Conservation (phyloP, 495 filamentous ascomycete genomes). For the Rhizodiscina lignyota region DNA sequence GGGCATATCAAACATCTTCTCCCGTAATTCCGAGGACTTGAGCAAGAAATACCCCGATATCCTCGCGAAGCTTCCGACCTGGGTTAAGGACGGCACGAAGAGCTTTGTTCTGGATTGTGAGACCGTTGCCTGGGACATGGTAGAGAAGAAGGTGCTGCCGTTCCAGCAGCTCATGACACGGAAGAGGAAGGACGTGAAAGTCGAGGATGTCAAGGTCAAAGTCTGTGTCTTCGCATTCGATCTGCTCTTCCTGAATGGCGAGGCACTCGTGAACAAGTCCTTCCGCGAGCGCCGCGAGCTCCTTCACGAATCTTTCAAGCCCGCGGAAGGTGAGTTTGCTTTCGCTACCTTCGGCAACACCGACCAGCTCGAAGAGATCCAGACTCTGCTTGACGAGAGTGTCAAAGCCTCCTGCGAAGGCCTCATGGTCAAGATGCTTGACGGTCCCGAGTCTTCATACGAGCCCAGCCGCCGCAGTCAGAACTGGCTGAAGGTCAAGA, state of each 20-base stretch:
- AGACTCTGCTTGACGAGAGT: conserved; percentile 75
- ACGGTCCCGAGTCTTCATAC: conserved; percentile 78
- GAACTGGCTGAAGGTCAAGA: conserved; percentile 99
- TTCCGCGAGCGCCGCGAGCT: conserved; percentile 71
- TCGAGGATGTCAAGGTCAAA: conserved; percentile 93
- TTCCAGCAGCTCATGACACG: conserved; percentile 98
- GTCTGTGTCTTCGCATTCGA: conserved; percentile 98
- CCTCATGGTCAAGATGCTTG: conserved; percentile 98
- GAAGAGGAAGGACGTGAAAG: conserved; percentile 92
- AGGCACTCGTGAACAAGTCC: conserved; percentile 74
- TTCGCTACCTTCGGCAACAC: conserved; percentile 81
- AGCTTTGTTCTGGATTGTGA: conserved; percentile 97
- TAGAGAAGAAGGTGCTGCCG: conserved; percentile 82
- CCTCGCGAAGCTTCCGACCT: conserved; percentile 64
- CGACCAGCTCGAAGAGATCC: conserved; percentile 83
- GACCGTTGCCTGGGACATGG: conserved; percentile 91
- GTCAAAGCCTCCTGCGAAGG: conserved; percentile 94
- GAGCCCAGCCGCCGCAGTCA: conserved; percentile 88
- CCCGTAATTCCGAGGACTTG: conserved; percentile 87
- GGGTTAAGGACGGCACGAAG: conserved; percentile 77
- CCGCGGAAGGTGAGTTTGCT: conserved; percentile 74
- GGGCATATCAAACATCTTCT: conserved; percentile 80
- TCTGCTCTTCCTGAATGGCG: conserved; percentile 81
- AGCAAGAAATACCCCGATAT: conserved; percentile 97
- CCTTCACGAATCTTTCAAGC: conserved; percentile 54